Conservation (phyloP, 768 basidiomycete species). For the Podaxis rugospora region DNA sequence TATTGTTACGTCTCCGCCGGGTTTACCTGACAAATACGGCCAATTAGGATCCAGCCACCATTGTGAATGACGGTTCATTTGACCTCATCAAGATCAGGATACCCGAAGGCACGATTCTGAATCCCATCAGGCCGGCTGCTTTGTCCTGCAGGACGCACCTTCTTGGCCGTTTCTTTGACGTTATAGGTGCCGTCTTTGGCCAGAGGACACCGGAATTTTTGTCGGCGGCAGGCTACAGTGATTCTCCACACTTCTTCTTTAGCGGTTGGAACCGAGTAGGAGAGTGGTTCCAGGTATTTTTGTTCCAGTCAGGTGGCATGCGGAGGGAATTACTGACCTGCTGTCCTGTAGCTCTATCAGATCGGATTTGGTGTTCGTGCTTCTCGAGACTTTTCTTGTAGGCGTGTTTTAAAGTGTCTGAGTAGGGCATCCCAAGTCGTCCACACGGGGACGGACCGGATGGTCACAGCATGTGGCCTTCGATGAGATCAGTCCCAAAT, state of each 20-base stretch:
- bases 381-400: not conserved
- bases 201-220: slow-evolving; percentile 23
- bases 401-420: not conserved
- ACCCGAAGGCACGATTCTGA: slow-evolving; percentile 24
- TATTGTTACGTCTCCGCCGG: not conserved
- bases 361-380: slow-evolving; percentile 22
- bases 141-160: slow-evolving; percentile 26
- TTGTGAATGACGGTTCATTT: slow-evolving; percentile 27
- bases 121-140: slow-evolving; percentile 24
- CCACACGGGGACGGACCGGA: slow-evolving; percentile 23
- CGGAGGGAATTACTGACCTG: not conserved
- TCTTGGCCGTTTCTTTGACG: slow-evolving; percentile 23
- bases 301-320: not conserved
- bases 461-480: slow-evolving; percentile 27
- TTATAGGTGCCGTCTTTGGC: slow-evolving; percentile 23
- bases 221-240: slow-evolving; percentile 25
- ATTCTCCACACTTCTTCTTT: slow-evolving; percentile 26
- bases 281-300: slow-evolving; percentile 22
- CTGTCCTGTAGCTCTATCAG: slow-evolving; percentile 19
- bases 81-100: slow-evolving; percentile 25
- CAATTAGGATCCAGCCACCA: slow-evolving; percentile 21
- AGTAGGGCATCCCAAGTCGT: slow-evolving; percentile 18
- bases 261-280: slow-evolving; percentile 22
- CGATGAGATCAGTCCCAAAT: slow-evolving; percentile 27
- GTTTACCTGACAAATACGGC: not conserved